Conservation (phyloP, 306 rosid genomes). For the Arachis stenosperma region DNA sequence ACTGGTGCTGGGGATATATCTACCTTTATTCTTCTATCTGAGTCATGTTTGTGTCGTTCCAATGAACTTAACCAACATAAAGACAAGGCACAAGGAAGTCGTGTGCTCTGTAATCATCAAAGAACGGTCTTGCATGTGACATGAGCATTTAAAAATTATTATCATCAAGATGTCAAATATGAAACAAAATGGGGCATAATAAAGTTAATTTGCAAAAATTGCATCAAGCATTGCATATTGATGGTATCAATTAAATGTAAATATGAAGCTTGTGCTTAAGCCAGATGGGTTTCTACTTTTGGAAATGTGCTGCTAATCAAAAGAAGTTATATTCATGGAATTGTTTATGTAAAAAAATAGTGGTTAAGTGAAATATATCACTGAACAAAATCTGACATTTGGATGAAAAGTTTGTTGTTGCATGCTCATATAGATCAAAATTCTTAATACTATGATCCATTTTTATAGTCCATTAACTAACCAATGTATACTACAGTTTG, state of each 20-base stretch:
- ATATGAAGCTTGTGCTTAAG: neutral
- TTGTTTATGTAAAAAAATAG: neutral
- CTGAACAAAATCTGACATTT: slow-evolving; percentile 18
- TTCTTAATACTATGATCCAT: neutral
- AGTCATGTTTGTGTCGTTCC: neutral
- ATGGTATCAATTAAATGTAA: neutral
- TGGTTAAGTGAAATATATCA: slow-evolving; percentile 1
- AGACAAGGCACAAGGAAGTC: neutral
- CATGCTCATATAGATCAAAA: neutral
- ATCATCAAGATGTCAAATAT: neutral
- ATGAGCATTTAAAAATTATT: slow-evolving; percentile 4
- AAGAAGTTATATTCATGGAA: neutral
- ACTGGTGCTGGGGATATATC: neutral
- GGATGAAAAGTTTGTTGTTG: neutral
- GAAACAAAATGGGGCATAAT: neutral
- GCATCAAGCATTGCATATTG: neutral
- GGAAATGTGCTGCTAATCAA: neutral
- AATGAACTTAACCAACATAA: neutral
- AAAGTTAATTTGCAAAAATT: neutral
- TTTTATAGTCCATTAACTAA: neutral
- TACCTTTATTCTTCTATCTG: neutral
- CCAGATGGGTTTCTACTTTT: neutral
- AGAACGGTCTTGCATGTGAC: neutral
- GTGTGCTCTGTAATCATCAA: neutral
- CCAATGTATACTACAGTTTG: neutral